Evolutionary conservation across 805 yeast species (phyloP).

Genomic region (Saccharomycopsis guyanensis): DNA sequence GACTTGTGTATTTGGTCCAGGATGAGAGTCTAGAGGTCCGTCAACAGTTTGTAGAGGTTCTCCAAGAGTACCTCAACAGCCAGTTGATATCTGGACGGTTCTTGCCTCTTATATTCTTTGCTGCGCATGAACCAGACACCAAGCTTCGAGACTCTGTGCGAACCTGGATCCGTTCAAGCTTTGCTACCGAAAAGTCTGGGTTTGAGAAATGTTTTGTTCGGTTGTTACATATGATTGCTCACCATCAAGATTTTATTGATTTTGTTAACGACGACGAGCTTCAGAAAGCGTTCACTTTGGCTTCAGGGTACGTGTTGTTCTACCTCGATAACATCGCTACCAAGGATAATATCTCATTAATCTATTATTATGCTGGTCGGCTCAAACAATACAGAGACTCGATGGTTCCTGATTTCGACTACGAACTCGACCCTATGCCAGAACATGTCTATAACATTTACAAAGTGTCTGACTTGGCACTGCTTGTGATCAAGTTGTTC

Average conservation of each 20-base stretch:
- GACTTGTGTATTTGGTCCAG: constrained; percentile 51
- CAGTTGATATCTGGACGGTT: constrained; percentile 50
- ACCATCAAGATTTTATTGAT: constrained; percentile 57
- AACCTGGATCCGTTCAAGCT: constrained; percentile 67
- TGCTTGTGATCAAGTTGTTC: constrained; percentile 50
- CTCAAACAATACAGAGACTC: constrained; percentile 72
- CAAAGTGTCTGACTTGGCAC: constrained; percentile 65
- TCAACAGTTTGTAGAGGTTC: constrained; percentile 36
- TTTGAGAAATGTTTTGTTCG: constrained; percentile 65
- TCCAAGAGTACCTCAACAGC: constrained; percentile 45
- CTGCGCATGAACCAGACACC: constrained; percentile 66
- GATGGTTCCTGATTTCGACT: constrained; percentile 30
- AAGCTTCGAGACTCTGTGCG: constrained; percentile 41
- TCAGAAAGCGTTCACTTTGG: constrained; percentile 42
- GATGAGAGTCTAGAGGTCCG: constrained; percentile 61
- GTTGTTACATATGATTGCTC: constrained; percentile 62
- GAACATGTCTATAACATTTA: constrained; percentile 41
- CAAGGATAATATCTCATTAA: constrained; percentile 58
- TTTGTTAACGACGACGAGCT: constrained; percentile 27
- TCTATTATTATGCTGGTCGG: constrained; percentile 71
- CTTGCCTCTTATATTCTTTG: constrained; percentile 59
- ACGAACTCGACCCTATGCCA: constrained; percentile 21
- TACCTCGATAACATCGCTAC: constrained; percentile 53
- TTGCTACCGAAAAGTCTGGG: constrained; percentile 36
- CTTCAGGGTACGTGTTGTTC: constrained; percentile 52